Evolutionary conservation across 164 flowering plant genomes (phyloP).

Genomic region (Tinospora cordifolia): DNA sequence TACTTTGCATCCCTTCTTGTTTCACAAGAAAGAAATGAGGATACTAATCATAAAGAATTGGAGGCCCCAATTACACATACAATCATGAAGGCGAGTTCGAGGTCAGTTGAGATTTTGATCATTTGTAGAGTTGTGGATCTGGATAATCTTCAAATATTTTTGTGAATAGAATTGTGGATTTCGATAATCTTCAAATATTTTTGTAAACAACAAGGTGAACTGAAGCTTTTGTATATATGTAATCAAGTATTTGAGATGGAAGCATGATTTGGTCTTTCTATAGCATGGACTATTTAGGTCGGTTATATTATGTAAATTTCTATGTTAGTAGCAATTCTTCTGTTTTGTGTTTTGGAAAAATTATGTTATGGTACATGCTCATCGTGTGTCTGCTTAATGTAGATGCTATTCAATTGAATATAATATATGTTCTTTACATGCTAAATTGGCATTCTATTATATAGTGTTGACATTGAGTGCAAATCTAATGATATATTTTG

Average conservation of each 20-base stretch:
- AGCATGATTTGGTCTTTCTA: not conserved
- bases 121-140: not conserved
- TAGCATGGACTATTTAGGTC: no score
- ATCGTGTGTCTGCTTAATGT: not conserved
- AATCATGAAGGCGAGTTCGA: constrained; percentile 47
- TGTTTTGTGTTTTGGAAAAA: not conserved
- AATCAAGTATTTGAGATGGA: not conserved
- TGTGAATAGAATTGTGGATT: not conserved
- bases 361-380: not conserved
- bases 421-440: not conserved
- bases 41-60: constrained; percentile 49
- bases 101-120: constrained; percentile 31
- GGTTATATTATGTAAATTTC: no score
- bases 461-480: not conserved
- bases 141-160: no score
- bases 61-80: constrained; percentile 77
- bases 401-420: not conserved
- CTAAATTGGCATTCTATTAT: not conserved
- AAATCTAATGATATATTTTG: not conserved
- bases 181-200: not conserved
- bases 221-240: not conserved
- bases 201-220: not conserved
- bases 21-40: constrained; percentile 71
- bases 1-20: not conserved
- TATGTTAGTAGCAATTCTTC: not conserved